These are phyloP conservation scores for Pseudohyphozyma bogoriensis DNA, from an alignment of 768 basidiomycete genomes.

Conservation along the genomic window DNA sequence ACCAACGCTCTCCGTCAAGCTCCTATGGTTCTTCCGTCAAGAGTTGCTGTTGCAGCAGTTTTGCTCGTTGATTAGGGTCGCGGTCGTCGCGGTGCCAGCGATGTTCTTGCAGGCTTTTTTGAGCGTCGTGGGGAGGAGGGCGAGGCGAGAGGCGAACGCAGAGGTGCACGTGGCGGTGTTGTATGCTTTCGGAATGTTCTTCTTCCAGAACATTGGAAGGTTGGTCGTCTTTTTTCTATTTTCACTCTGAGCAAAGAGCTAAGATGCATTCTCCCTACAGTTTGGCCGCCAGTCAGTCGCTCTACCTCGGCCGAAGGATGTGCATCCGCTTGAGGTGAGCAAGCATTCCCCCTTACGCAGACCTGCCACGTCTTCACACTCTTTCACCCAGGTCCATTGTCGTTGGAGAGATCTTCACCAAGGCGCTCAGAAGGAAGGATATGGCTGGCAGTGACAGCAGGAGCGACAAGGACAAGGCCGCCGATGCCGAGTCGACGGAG, in stretches of 20 bases:
- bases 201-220: conserved; percentile 34
- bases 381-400: conserved; percentile 39
- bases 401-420: conserved; percentile 40
- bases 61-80: conserved; percentile 33
- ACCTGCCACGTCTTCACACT: no score
- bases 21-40: conserved; percentile 12
- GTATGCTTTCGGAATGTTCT: conserved; percentile 39
- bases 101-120: conserved; percentile 39
- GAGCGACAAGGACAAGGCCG: background rate
- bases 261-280: no score
- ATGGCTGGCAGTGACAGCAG: conserved; percentile 33
- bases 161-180: conserved; percentile 39
- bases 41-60: conserved; percentile 15
- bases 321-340: conserved; percentile 26
- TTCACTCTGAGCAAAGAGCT: no score
- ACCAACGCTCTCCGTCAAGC: conserved; percentile 2
- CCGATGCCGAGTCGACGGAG: conserved; percentile 18
- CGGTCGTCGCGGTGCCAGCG: conserved; percentile 39
- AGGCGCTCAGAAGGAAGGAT: conserved; percentile 40
- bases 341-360: no score
- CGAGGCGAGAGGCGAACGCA: conserved; percentile 29
- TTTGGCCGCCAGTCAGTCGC: conserved; percentile 35
- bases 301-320: conserved; percentile 39
- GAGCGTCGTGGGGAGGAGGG: conserved; percentile 36
- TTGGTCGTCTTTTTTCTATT: no score